Base-by-base conservation (phyloP, 306 rosid species). In the Ormosia semicastrata region DNA sequence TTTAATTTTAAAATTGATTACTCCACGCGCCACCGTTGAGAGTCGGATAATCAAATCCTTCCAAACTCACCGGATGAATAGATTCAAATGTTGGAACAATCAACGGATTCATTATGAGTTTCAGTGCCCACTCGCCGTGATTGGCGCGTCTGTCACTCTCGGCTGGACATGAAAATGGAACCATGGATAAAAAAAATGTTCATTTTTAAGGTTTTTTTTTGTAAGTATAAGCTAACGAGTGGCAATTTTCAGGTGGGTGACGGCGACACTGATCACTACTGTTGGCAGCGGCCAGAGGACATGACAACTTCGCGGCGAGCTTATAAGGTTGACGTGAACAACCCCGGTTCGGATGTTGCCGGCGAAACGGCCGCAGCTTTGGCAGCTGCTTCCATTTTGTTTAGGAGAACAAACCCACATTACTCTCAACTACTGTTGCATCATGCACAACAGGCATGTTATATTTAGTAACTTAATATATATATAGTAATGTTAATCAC, bases 271-370 rank as follows among this genome's bases (percentile, higher is more conserved):
- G 98, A 92, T 75, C 98, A 94, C 86, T 94, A 91, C 58, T 94
- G 98, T 71, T 94, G 98, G 98, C 97, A 94, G 79, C 85, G 98
- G 63, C 91, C 98, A 14, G 96, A 94, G 76, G 98, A 94, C 58
- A 94, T 92, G 97, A 90, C 93, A 0, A 94, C 98, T 0, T 89
- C 98, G 0, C 92, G 98, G 4, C 90, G 74, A 59, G 94, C 97
- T 47, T 92, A 85, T 67, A 91, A 83, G 86, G 68, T 94, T 2
- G 93, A 94, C 15, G 80, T 47, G 34, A 71, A 84, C 50, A 86
- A 88, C 30, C 94, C 96, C 2, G 98, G 98, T 5, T 92, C 98
- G 0, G 98, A 94, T 17, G 66, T 90, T 0, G 96, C 90, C 0
- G 98, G 96, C 0, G 98, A 94, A 81, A 91, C 94, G 0, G 93